phyloP scores from a whole-genome alignment of 1,139 yeast species.

The Pichia sp. region DNA sequence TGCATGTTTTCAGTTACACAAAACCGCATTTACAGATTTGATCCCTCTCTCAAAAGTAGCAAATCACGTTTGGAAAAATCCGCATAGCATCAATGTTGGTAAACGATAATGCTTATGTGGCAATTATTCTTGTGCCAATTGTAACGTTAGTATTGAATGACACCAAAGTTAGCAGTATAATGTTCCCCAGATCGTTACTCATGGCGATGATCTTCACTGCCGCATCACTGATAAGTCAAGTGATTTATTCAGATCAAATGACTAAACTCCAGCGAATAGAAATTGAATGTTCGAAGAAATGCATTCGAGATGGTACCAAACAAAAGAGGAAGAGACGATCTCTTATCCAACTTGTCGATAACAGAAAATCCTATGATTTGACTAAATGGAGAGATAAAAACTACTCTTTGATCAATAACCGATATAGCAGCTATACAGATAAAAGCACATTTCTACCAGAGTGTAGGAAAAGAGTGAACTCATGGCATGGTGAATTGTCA shows the following conservation, averaged over 20 bases:
- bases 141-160: not conserved
- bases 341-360: conserved; percentile 1
- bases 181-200: not conserved
- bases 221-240: not conserved
- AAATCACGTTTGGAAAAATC: not conserved
- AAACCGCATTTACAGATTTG: too few relatives aligned
- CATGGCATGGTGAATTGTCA: conserved; percentile 12
- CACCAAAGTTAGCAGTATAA: not conserved
- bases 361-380: conserved; percentile 2
- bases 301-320: not conserved
- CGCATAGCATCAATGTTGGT: not conserved
- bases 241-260: not conserved
- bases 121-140: not conserved
- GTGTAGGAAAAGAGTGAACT: conserved; percentile 2
- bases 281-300: not conserved
- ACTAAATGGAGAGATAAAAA: conserved; percentile 6
- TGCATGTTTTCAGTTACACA: too few relatives aligned
- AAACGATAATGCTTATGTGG: not conserved
- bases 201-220: not conserved
- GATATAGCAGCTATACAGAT: not conserved
- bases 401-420: not conserved
- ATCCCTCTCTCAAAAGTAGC: not conserved
- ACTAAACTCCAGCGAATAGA: not conserved
- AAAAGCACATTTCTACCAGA: not conserved
- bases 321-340: conserved; percentile 2